Percentiles rank a stretch among this genome's conserved stretches.
phyloP scores from a whole-genome alignment of 2,329 filamentous ascomycete species.

The Monilinia polystroma region DNA sequence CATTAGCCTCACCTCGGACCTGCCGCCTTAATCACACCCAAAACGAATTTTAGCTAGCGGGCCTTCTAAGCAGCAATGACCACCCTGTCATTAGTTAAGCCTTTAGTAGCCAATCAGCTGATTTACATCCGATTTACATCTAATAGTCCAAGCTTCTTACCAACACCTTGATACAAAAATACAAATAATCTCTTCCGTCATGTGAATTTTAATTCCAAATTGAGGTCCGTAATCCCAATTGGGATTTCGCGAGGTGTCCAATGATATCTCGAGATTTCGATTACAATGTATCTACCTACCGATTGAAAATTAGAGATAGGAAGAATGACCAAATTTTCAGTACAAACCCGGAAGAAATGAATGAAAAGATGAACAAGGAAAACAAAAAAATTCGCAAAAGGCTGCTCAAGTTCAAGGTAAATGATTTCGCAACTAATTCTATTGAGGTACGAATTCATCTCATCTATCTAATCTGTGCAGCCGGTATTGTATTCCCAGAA shows the following conservation, averaged over 20 bases:
- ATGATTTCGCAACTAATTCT: neutral
- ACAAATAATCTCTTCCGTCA: neutral
- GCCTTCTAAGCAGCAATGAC: conserved; percentile 13
- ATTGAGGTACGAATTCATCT: neutral
- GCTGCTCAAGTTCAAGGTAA: neutral
- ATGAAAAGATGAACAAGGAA: neutral
- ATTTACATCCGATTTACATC: neutral
- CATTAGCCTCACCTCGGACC: conserved; percentile 13
- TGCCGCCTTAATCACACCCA: conserved; percentile 8
- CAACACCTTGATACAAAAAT: neutral
- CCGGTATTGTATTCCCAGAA: neutral
- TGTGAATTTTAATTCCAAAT: conserved; percentile 1
- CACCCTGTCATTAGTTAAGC: neutral
- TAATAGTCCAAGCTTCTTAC: neutral
- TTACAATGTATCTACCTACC: no score
- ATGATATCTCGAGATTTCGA: neutral
- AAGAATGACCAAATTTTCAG: no score
- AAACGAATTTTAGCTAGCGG: neutral
- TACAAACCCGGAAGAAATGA: no score
- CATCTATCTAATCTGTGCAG: neutral
- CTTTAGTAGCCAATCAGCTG: conserved; percentile 1
- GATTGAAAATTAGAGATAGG: neutral
- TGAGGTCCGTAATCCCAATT: neutral
- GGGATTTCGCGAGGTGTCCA: conserved; percentile 6
- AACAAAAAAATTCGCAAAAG: neutral